Evolutionary conservation across 202 grass and related monocot species (phyloP), one percentile per base, ranked within the genome.

Genomic region (Saccharum hybrid): DNA sequence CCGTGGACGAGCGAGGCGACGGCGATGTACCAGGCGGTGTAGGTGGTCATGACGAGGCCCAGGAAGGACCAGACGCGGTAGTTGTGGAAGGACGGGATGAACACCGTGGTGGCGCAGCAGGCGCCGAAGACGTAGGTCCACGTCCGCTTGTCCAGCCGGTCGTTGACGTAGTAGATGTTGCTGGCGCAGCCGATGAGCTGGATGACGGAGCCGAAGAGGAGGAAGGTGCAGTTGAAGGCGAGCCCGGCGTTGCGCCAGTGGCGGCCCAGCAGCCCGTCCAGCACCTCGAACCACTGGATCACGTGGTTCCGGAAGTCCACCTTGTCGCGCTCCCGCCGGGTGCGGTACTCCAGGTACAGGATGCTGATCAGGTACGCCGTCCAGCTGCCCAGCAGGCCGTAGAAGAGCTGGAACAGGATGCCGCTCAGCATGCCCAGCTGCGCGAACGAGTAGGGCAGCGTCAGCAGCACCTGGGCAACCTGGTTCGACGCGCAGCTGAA

Each of bases 401-500:
- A 97, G 46, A 97, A 85, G 61, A 97, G 84, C 71, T 97, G 94
- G 88, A 97, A 93, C 42, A 97, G 77, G 18, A 97, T 90, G 42
- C 94, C 94, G 87, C 94, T 97, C 76, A 89, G 34, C 92, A 97
- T 97, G 0, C 94, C 94, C 76, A 97, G 90, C 82, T 97, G 94
- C 1, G 94, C 90, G 92, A 97, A 97, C 8, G 94, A 97, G 79
- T 97, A 97, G 56, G 94, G 94, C 36, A 97, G 86, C 34, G 94
- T 97, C 15, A 97, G 80, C 0, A 97, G 88, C 69, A 97, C 94
- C 86, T 97, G 94, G 0, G 94, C 94, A 0, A 97, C 94, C 74
- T 98, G 95, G 92, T 98, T 98, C 10, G 90, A 98, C 1, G 95
- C 95, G 62, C 95, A 98, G 72, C 95, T 98, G 92, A 98, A 98